These are phyloP conservation scores for Pseudogymnoascus sp. DNA, from an alignment of 2,329 filamentous ascomycete species.

Conservation along the genomic window DNA sequence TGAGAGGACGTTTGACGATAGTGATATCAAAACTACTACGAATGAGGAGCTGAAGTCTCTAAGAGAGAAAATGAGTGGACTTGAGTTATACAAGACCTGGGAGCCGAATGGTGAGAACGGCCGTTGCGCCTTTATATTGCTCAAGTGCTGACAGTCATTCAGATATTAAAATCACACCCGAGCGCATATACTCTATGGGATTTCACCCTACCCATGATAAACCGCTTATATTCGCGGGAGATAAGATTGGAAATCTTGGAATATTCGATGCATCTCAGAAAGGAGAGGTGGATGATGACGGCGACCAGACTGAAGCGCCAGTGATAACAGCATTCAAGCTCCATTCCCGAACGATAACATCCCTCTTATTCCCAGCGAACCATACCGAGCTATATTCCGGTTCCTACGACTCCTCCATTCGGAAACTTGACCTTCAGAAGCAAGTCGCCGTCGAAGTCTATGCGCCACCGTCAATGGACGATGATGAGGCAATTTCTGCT, in stretches of 20 bases:
- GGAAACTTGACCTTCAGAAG: slow-evolving; percentile 75
- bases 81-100: slow-evolving; percentile 78
- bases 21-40: slow-evolving; percentile 71
- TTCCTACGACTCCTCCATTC: slow-evolving; percentile 88
- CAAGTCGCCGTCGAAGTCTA: slow-evolving; percentile 75
- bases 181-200: slow-evolving; percentile 75
- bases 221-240: slow-evolving; percentile 82
- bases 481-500: slow-evolving; percentile 74
- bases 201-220: slow-evolving; percentile 86
- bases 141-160: slow-evolving; percentile 8
- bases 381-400: slow-evolving; percentile 70
- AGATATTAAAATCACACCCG: slow-evolving; percentile 88
- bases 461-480: slow-evolving; percentile 58
- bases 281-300: slow-evolving; percentile 50
- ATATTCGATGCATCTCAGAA: slow-evolving; percentile 82
- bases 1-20: slow-evolving; percentile 75
- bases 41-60: slow-evolving; percentile 68
- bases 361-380: slow-evolving; percentile 70
- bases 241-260: slow-evolving; percentile 86
- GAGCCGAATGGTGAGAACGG: slow-evolving; percentile 59
- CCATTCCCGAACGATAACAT: slow-evolving; percentile 80
- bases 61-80: slow-evolving; percentile 65
- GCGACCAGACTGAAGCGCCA: slow-evolving; percentile 60
- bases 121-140: too few species aligned
- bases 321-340: slow-evolving; percentile 85